Evolutionary conservation across 2,329 filamentous ascomycete genomes (phyloP), one percentile per base, ranked within the genome.

Genomic region (Trichoderma sp.): DNA sequence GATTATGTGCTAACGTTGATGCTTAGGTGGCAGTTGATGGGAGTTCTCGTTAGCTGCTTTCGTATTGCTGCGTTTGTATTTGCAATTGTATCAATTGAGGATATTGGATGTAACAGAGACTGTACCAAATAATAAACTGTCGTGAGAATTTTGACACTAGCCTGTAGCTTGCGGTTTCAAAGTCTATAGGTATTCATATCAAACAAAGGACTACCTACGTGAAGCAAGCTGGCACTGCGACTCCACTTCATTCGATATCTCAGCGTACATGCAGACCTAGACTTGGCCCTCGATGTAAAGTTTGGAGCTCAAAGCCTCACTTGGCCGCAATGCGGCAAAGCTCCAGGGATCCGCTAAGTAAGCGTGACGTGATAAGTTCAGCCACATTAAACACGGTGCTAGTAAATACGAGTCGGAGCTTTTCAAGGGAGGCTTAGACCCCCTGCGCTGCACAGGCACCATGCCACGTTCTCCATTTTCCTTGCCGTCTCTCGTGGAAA

Each of bases 331-430:
- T 34, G n/a, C n/a, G n/a, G n/a, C n/a, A n/a, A n/a, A 32, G n/a
- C 12, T 12, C 17, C 29, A 12, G 9, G 32, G 52, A 34, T 54
- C 25, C 52, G 27, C 52, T 6, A 34, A 15, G 29, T 54, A 34
- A 34, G 52, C 52, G 29, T 54, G 52, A 54, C 52, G 52, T 27
- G 52, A 54, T 32, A 29, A 19, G n/a, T 29, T 63, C 59, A 63
- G 59, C 59, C 59, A 63, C 59, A 53, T 35, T 34, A n/a, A 54
- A 29, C 52, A 34, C 52, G 52, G 52, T 34, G 52, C 52, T 54
- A 53, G 10, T 61, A 19, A 34, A 15, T 17, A 63, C 29, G 19
- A 52, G 27, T 42, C 35, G 57, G 35, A 8, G 8, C 39, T 34
- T 25, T 39, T 29, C 27, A 63, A 63, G 59, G 59, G 59, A 63